Percentiles rank a stretch among this genome's conserved stretches.
Evolutionary conservation across 2,329 filamentous ascomycete genomes (phyloP).

Genomic region (Chaetomium strumarium): DNA sequence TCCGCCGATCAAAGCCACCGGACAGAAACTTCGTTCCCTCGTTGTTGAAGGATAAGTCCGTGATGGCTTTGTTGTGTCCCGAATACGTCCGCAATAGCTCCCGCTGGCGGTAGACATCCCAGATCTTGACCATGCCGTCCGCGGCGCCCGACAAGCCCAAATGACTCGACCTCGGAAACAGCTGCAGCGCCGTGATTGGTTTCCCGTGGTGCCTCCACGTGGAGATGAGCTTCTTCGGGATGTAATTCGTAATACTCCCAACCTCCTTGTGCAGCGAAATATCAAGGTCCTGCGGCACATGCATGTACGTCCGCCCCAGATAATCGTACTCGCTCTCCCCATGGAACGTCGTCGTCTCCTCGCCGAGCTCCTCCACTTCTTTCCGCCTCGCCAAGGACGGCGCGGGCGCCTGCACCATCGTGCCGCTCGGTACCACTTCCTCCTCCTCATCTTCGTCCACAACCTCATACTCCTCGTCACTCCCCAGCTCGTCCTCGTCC

Average conservation of each 20-base stretch:
- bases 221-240: constrained; percentile 89
- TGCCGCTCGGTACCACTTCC: constrained; percentile 59
- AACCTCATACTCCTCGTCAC: constrained; percentile 72
- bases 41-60: constrained; percentile 81
- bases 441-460: constrained; percentile 71
- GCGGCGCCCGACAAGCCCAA: constrained; percentile 84
- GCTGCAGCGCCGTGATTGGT: constrained; percentile 80
- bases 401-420: constrained; percentile 51
- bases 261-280: constrained; percentile 76
- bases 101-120: constrained; percentile 86
- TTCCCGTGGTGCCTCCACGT: constrained; percentile 82
- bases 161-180: constrained; percentile 85
- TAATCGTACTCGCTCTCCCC: constrained; percentile 83
- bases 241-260: constrained; percentile 79
- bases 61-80: constrained; percentile 84
- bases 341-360: constrained; percentile 83
- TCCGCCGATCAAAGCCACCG: constrained; percentile 87
- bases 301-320: constrained; percentile 95
- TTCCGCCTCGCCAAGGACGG: constrained; percentile 50
- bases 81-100: constrained; percentile 87
- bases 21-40: constrained; percentile 82
- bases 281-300: constrained; percentile 85
- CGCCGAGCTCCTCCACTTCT: constrained; percentile 54
- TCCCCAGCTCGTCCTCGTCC: constrained; percentile 68
- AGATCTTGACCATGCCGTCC: constrained; percentile 86